phyloP scores from a whole-genome alignment of 2,329 filamentous ascomycete genomes.

The Dothideomycetes sp. region DNA sequence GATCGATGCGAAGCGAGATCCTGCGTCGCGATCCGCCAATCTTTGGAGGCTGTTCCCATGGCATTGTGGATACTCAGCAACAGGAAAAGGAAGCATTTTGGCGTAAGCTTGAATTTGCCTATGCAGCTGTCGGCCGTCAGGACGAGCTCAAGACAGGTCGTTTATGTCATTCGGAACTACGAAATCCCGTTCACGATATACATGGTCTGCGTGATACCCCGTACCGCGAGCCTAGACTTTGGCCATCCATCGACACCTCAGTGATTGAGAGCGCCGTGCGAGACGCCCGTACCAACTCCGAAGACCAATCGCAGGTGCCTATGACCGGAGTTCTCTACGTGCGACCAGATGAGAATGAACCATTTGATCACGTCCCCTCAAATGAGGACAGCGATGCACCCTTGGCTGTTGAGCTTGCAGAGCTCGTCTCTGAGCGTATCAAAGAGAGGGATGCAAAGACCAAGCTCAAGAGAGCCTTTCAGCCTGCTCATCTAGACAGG shows the following conservation, averaged over 20 bases:
- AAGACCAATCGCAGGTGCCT: neutral
- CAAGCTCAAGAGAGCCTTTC: constrained; percentile 1
- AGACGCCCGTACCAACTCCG: neutral
- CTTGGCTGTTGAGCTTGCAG: no score
- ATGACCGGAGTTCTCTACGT: constrained; percentile 5
- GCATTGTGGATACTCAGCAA: constrained; percentile 25
- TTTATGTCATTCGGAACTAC: constrained; percentile 18
- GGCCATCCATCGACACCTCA: constrained; percentile 4
- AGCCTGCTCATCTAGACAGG: constrained; percentile 15
- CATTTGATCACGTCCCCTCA: neutral
- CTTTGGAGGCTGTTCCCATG: constrained; percentile 31
- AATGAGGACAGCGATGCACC: neutral
- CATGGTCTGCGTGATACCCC: constrained; percentile 1
- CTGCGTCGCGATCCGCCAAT: constrained; percentile 32
- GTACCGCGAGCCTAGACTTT: constrained; percentile 1
- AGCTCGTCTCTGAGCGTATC: no score
- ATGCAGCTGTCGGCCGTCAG: constrained; percentile 12
- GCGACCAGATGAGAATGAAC: neutral
- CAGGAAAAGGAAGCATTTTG: constrained; percentile 26
- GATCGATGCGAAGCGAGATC: constrained; percentile 37
- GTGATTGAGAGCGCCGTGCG: neutral
- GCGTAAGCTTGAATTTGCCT: constrained; percentile 16
- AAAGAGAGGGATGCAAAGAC: neutral
- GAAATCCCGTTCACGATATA: neutral
- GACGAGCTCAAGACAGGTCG: constrained; percentile 17